Conservation (phyloP, 805 yeast genomes). For the Wickerhamomyces chambardii region DNA sequence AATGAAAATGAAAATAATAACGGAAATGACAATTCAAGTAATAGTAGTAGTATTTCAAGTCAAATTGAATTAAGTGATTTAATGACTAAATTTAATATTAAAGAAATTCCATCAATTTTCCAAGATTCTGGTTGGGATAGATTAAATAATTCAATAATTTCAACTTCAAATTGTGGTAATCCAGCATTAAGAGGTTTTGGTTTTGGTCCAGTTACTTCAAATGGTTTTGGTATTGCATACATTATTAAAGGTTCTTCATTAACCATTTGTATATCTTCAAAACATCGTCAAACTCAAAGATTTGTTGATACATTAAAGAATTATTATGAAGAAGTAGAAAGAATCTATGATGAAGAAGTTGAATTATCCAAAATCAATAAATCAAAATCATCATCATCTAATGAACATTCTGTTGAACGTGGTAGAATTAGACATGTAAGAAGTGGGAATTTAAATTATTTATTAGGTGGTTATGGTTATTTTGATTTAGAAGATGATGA, state of each 20-base stretch:
- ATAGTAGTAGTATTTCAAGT: too few species aligned
- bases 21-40: too few species aligned
- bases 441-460: slow-evolving; percentile 26
- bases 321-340: slow-evolving; percentile 50
- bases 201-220: slow-evolving; percentile 83
- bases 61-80: neutral
- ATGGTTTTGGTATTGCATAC: slow-evolving; percentile 92
- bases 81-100: slow-evolving; percentile 7
- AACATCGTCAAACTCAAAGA: slow-evolving; percentile 80
- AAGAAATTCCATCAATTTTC: slow-evolving; percentile 62
- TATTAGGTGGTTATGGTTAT: slow-evolving; percentile 82
- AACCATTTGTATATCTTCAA: slow-evolving; percentile 76
- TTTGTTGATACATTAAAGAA: slow-evolving; percentile 61
- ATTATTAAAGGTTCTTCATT: slow-evolving; percentile 76
- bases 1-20: too few species aligned
- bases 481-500: slow-evolving; percentile 64
- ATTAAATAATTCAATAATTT: slow-evolving; percentile 68
- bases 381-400: slow-evolving; percentile 7
- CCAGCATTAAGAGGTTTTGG: slow-evolving; percentile 84
- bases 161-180: slow-evolving; percentile 88
- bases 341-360: slow-evolving; percentile 27
- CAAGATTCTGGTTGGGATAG: slow-evolving; percentile 86
- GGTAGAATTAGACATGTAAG: slow-evolving; percentile 19
- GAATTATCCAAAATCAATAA: too few species aligned
- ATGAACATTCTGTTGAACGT: too few species aligned